phyloP scores from a whole-genome alignment of 1,139 yeast genomes.

The Yamadazyma dushanensis region DNA sequence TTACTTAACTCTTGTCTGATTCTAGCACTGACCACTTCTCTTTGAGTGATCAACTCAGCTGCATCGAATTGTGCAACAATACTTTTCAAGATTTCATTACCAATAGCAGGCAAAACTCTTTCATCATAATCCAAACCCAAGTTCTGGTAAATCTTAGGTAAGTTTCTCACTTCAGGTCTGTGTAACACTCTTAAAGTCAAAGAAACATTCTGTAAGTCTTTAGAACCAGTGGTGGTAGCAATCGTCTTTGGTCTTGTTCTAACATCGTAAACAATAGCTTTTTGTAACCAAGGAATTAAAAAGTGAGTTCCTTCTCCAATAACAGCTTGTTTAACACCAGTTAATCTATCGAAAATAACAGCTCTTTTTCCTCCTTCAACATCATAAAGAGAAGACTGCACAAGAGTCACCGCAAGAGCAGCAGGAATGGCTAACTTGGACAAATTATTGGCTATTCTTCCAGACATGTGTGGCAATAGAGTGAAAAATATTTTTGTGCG shows the following conservation, averaged over 20 bases:
- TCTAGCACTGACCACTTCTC: slow-evolving; percentile 90
- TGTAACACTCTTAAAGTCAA: slow-evolving; percentile 90
- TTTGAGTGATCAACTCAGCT: slow-evolving; percentile 93
- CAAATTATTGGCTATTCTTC: slow-evolving; percentile 38
- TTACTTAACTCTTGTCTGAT: slow-evolving; percentile 83
- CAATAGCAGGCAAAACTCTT: slow-evolving; percentile 94
- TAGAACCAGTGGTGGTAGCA: slow-evolving; percentile 94
- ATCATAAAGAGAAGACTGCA: slow-evolving; percentile 80
- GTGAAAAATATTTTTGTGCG: too few species aligned
- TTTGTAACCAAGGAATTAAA: slow-evolving; percentile 93
- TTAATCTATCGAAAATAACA: slow-evolving; percentile 87
- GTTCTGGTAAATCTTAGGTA: slow-evolving; percentile 86
- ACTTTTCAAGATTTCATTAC: slow-evolving; percentile 91
- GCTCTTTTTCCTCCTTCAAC: slow-evolving; percentile 97
- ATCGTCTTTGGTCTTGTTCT: slow-evolving; percentile 90
- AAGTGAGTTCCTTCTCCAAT: slow-evolving; percentile 98
- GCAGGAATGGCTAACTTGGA: slow-evolving; percentile 65
- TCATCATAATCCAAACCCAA: slow-evolving; percentile 96
- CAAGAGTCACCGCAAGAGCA: slow-evolving; percentile 65
- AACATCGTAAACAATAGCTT: slow-evolving; percentile 86
- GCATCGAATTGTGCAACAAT: slow-evolving; percentile 99
- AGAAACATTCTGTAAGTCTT: slow-evolving; percentile 94
- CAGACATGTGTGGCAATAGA: slow-evolving; percentile 28
- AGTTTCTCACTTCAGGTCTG: slow-evolving; percentile 82
- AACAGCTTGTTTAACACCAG: slow-evolving; percentile 84